Base-by-base conservation (phyloP, 768 basidiomycete species). In the Naganishia vishniacii region DNA sequence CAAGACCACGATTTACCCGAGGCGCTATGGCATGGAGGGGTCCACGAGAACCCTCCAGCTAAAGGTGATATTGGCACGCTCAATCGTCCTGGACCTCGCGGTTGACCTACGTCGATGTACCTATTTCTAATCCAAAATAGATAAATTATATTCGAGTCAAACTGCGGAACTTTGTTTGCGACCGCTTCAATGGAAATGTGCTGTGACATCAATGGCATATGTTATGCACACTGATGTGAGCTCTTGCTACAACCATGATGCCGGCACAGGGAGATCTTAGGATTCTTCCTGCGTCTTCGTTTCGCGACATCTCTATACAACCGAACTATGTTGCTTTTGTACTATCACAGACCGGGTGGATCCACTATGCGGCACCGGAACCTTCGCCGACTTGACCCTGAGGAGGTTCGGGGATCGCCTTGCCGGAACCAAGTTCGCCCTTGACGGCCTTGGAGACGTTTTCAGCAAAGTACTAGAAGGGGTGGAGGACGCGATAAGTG, bases 381-480 rank as follows among this genome's bases (percentile, higher is more conserved):
- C 53, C 53, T 15, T 56, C 53, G 26, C 34, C 34, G 16, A 56
- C 62, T 48, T 48, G 44, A 42, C 48, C 48, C 40, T 51, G 29
- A 23, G 46, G 20, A 45, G 37, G 34, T 32, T 51, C 29, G 28
- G 62, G 48, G 41, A 47, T 15, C 29, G 62, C 37, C 34, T 23
- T 42, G 37, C 51, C 48, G 32, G 62, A 18, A 42, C 62, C 62
- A 25, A 78, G 70, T 64, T 76, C 75, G 40, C 77, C 77, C 71
- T 78, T 78, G 68, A 78, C 77, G 26, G 73, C 76, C 65, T 77
- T 76, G 41, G 73, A 73, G 31, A 78, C 73, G 62, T 68, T 71
- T 65, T 78, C 75, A 48, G 77, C 75, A 63, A 78, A 78, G 72
- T 78, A 77, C 72, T 56, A 34, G 2, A 51, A 34, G 7, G 4